Evolutionary conservation across 2,329 filamentous ascomycete species (phyloP).

Genomic region (Stagonosporopsis vannaccii): DNA sequence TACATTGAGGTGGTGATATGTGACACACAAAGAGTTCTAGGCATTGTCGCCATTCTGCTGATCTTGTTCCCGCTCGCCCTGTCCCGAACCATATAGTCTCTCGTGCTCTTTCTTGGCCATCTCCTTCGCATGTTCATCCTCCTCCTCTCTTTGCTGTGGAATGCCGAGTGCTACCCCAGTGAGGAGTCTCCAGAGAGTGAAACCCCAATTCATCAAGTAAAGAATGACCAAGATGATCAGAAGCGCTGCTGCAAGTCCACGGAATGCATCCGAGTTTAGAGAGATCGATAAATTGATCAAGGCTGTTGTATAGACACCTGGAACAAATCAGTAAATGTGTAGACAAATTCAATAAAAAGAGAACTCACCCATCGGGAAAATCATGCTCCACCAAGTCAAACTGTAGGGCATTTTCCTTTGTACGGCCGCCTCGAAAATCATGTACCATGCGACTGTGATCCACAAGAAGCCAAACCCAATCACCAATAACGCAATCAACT

Average conservation of each 20-base stretch:
- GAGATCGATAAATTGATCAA: constrained; percentile 25
- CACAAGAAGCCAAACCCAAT: constrained; percentile 26
- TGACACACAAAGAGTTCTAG: neutral
- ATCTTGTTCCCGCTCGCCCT: neutral
- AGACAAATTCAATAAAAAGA: neutral
- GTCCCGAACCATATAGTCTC: neutral
- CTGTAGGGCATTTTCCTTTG: constrained; percentile 23
- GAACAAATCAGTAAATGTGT: neutral
- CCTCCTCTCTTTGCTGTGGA: constrained; percentile 26
- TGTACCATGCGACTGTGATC: constrained; percentile 26
- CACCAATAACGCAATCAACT: constrained; percentile 20
- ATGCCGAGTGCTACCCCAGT: constrained; percentile 24
- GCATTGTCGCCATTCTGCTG: neutral
- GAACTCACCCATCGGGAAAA: constrained; percentile 27
- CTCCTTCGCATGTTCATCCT: constrained; percentile 20
- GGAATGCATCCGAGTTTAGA: constrained; percentile 25
- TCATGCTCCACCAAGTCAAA: constrained; percentile 28
- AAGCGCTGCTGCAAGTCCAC: constrained; percentile 21
- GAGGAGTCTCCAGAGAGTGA: constrained; percentile 20
- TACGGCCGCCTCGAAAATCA: constrained; percentile 19
- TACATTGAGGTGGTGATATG: neutral
- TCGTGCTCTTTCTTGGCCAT: constrained; percentile 11
- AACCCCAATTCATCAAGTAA: constrained; percentile 26
- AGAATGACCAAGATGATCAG: constrained; percentile 23
- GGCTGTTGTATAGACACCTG: constrained; percentile 24